Percentiles rank a stretch among this genome's conserved stretches.
Evolutionary conservation across 192 early-diverging fungal genomes (phyloP).

Genomic region (Neocallimastix lanati): DNA sequence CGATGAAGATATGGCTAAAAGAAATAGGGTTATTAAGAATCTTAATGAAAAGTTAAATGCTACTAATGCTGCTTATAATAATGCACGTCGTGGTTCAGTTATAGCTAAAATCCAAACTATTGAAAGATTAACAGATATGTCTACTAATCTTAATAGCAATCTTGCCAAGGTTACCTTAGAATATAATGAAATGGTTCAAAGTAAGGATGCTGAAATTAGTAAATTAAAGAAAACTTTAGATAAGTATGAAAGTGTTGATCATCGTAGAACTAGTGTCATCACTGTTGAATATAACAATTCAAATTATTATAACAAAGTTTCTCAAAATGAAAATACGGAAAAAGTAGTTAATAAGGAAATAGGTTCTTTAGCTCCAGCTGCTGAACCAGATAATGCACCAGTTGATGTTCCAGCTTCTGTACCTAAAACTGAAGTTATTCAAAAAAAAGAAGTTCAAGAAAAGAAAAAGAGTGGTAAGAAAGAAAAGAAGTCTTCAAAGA

Average conservation of each 20-base stretch:
- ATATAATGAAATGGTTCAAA: background rate
- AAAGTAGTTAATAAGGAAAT: background rate
- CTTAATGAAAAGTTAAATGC: background rate
- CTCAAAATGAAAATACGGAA: background rate
- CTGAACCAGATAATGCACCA: background rate
- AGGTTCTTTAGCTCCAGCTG: background rate
- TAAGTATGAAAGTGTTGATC: background rate
- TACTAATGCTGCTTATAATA: background rate
- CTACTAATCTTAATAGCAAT: background rate
- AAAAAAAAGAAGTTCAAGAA: background rate
- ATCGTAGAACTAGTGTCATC: background rate
- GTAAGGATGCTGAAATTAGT: background rate
- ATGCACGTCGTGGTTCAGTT: background rate
- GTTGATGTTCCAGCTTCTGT: background rate
- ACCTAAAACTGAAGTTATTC: background rate
- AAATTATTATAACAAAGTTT: background rate
- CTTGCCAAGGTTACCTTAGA: background rate
- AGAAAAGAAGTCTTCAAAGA: background rate
- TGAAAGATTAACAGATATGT: background rate
- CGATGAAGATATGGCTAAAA: background rate
- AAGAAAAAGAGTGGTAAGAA: background rate
- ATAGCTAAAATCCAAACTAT: background rate
- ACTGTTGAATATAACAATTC: background rate
- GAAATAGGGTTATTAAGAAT: background rate
- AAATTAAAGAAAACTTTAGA: background rate